A percentile compares a stretch with the other conserved stretches of the same genome.
Conservation (phyloP, 257 asterid genomes). For the Ilex asprella region DNA sequence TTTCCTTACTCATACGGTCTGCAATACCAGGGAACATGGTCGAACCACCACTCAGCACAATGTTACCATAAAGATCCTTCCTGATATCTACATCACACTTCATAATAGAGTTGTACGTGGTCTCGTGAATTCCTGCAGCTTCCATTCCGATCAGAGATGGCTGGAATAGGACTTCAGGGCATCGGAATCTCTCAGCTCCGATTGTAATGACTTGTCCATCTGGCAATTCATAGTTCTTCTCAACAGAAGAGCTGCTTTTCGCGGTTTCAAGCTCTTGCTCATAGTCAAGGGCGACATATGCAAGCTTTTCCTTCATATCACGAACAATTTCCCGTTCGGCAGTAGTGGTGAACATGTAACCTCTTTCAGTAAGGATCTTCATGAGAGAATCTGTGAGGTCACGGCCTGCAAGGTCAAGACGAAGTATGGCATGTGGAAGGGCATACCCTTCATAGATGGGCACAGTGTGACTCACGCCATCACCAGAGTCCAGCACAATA, state of each 20-base stretch:
- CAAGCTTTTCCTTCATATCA: slow-evolving; percentile 39
- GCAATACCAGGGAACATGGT: slow-evolving; percentile 52
- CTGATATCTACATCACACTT: slow-evolving; percentile 49
- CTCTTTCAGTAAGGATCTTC: slow-evolving; percentile 48
- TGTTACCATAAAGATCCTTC: slow-evolving; percentile 50
- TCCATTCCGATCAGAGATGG: slow-evolving; percentile 47
- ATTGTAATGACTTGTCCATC: slow-evolving; percentile 48
- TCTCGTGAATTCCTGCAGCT: slow-evolving; percentile 49
- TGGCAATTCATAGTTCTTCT: slow-evolving; percentile 46
- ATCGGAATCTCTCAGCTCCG: slow-evolving; percentile 45
- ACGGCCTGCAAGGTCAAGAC: slow-evolving; percentile 47
- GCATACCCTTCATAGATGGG: slow-evolving; percentile 50
- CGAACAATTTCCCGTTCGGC: slow-evolving; percentile 58
- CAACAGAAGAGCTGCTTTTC: slow-evolving; percentile 41
- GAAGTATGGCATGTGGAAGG: slow-evolving; percentile 44
- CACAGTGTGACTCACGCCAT: slow-evolving; percentile 45
- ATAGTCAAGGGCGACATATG: slow-evolving; percentile 43
- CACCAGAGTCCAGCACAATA: slow-evolving; percentile 51
- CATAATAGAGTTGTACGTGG: slow-evolving; percentile 45
- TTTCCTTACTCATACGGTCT: slow-evolving; percentile 49
- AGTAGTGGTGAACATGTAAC: slow-evolving; percentile 49
- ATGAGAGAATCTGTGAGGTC: slow-evolving; percentile 40
- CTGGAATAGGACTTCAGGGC: slow-evolving; percentile 48
- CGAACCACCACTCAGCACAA: slow-evolving; percentile 47
- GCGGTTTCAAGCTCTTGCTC: slow-evolving; percentile 44